phyloP scores from a whole-genome alignment of 164 flowering plant genomes.

The Tetracentron sinense region DNA sequence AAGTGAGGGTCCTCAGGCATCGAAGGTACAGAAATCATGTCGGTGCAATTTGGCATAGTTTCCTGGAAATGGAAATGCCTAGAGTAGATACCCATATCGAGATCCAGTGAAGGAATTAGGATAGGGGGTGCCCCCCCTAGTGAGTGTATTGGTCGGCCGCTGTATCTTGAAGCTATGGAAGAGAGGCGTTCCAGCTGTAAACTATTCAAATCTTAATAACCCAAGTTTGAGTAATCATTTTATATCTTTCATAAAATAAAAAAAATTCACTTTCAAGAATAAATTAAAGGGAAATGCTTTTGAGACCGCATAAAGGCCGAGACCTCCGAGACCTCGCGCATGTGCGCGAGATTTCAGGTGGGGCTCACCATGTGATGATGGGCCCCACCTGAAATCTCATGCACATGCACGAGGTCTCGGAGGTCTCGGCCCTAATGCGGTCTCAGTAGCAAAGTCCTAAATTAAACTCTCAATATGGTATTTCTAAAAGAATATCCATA shows the following conservation, averaged over 20 bases:
- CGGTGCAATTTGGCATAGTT: slow-evolving; percentile 28
- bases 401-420: too few species aligned
- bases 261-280: too few species aligned
- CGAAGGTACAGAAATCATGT: slow-evolving; percentile 36
- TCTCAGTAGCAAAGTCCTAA: too few species aligned
- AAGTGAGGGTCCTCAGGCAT: slow-evolving; percentile 35
- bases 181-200: slow-evolving; percentile 76
- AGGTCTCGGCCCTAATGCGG: too few species aligned
- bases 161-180: slow-evolving; percentile 44
- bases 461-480: too few species aligned
- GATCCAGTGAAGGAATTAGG: slow-evolving; percentile 58
- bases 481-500: too few species aligned
- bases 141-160: slow-evolving; percentile 42
- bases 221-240: background rate
- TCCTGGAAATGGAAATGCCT: slow-evolving; percentile 58
- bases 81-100: slow-evolving; percentile 67
- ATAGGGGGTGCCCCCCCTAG: slow-evolving; percentile 34
- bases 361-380: too few species aligned
- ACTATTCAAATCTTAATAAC: background rate
- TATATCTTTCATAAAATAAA: background rate
- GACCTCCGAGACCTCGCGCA: too few species aligned
- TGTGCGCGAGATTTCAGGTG: too few species aligned
- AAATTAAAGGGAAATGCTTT: too few species aligned
- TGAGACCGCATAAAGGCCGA: too few species aligned
- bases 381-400: too few species aligned